A percentile compares a stretch with the other conserved stretches of the same genome.
Evolutionary conservation across 257 asterid species (phyloP).

Genomic region (Plantago elongata): DNA sequence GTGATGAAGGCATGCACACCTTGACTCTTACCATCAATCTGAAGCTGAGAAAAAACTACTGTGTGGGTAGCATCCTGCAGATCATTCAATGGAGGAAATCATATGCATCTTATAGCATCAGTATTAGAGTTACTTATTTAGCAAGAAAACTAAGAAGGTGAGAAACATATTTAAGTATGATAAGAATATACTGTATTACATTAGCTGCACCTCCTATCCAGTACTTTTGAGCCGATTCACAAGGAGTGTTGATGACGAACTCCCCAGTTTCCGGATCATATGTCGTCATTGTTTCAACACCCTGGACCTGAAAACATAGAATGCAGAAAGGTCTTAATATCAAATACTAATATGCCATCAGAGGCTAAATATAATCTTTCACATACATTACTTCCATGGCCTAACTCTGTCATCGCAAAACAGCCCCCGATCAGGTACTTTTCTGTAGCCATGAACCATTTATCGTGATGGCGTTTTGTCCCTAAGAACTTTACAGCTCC

Average conservation of each 20-base stretch:
- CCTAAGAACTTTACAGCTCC: conserved; percentile 87
- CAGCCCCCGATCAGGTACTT: conserved; percentile 64
- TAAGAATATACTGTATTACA: conserved; percentile 35
- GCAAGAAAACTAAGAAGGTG: not conserved
- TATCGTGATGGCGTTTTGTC: conserved; percentile 81
- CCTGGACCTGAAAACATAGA: conserved; percentile 63
- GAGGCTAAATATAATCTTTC: conserved; percentile 7
- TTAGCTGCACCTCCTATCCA: conserved; percentile 99
- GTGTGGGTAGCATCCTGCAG: conserved; percentile 90
- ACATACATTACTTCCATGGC: conserved; percentile 97
- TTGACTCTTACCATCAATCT: conserved; percentile 60
- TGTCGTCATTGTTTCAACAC: conserved; percentile 83
- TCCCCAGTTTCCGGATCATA: conserved; percentile 75
- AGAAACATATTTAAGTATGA: not conserved
- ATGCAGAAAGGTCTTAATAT: conserved; percentile 3
- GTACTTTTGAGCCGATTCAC: conserved; percentile 95
- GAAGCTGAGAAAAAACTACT: conserved; percentile 83
- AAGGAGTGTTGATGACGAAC: conserved; percentile 80
- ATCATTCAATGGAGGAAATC: conserved; percentile 3
- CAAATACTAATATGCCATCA: not conserved
- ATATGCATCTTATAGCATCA: not conserved
- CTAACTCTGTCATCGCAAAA: conserved; percentile 96
- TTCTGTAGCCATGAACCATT: conserved; percentile 75
- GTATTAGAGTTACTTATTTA: too few relatives aligned
- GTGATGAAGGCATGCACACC: conserved; percentile 92